A percentile compares a stretch with the other conserved stretches of the same genome.
Conservation (phyloP, 768 basidiomycete genomes). For the Tulasnella sp. region DNA sequence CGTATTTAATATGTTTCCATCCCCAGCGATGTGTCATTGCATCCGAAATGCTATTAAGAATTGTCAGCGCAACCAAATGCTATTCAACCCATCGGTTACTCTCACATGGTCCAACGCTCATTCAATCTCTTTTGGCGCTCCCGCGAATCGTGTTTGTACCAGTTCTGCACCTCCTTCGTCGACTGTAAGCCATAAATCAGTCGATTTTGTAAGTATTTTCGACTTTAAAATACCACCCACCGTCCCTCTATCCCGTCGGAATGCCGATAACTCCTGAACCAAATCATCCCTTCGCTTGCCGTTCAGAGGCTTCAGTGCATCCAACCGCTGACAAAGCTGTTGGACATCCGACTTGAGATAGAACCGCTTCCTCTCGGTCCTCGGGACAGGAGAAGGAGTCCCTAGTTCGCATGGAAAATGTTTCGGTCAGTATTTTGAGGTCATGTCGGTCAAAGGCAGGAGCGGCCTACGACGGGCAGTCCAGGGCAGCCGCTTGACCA, state of each 20-base stretch:
- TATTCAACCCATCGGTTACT: background rate
- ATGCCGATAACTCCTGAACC: background rate
- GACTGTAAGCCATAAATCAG: background rate
- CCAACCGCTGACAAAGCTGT: background rate
- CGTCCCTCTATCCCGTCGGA: background rate
- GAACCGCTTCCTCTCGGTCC: background rate
- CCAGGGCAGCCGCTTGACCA: background rate
- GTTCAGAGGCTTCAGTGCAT: background rate
- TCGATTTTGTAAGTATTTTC: background rate
- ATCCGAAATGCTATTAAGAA: background rate
- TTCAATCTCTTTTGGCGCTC: background rate
- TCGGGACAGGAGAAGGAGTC: background rate
- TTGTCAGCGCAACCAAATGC: background rate
- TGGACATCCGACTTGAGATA: background rate
- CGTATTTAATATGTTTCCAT: background rate
- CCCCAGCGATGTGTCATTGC: background rate
- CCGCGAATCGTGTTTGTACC: background rate
- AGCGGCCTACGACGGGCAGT: background rate
- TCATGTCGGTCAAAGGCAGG: too few relatives aligned
- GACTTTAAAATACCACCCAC: background rate
- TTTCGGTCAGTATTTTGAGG: background rate
- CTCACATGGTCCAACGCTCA: background rate
- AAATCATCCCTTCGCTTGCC: background rate
- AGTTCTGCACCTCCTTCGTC: background rate
- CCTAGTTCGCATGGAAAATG: background rate